phyloP scores from a whole-genome alignment of 2,329 filamentous ascomycete genomes.

The Trichoderma afroharzianum region DNA sequence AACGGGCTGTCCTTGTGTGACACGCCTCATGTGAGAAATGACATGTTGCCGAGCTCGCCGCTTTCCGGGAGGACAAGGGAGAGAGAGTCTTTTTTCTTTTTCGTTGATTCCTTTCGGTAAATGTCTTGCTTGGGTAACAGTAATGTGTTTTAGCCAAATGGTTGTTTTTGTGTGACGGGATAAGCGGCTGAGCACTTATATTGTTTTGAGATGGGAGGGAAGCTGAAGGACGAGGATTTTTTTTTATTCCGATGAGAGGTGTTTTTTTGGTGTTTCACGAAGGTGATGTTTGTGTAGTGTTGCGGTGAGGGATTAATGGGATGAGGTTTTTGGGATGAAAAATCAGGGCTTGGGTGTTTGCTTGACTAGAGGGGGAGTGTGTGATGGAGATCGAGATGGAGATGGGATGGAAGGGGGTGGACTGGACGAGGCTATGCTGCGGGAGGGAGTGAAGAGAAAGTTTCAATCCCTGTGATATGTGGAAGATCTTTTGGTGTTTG shows the following conservation, averaged over 20 bases:
- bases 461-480: background rate
- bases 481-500: background rate
- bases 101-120: background rate
- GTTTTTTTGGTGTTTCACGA: background rate
- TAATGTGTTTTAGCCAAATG: background rate
- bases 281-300: background rate
- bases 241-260: background rate
- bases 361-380: background rate
- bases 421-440: background rate
- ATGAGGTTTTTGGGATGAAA: background rate
- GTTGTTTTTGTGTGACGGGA: background rate
- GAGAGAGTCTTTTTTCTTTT: background rate
- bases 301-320: background rate
- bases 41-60: background rate
- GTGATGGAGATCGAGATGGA: background rate
- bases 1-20: background rate
- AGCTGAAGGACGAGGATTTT: background rate
- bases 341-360: background rate
- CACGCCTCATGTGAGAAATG: background rate
- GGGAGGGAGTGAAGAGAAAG: background rate
- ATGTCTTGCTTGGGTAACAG: background rate
- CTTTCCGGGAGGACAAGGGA: background rate
- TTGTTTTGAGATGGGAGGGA: background rate
- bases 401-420: background rate
- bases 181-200: background rate